Percentiles rank a stretch among this genome's conserved stretches.
Conservation (phyloP, 345 rosid species). For the Citrus mangshanensis region DNA sequence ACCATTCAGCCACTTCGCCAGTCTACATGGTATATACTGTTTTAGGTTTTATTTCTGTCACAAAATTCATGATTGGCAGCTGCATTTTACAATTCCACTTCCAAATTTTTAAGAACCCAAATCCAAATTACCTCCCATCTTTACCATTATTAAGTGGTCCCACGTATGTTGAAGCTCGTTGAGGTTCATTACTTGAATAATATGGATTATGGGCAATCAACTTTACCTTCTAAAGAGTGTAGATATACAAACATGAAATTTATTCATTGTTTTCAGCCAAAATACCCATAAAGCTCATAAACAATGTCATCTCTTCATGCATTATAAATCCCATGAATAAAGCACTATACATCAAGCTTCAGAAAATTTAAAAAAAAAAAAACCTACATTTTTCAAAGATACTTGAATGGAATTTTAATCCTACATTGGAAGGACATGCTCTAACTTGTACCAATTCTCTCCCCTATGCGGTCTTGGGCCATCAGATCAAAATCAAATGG, state of each 20-base stretch:
- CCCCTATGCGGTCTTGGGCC: constrained; percentile 7
- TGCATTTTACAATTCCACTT: not conserved
- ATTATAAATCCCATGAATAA: not conserved
- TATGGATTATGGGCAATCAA: no score
- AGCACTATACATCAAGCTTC: not conserved
- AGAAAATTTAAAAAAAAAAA: not conserved
- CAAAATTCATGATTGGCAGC: not conserved
- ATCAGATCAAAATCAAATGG: constrained; percentile 3
- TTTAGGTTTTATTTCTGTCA: not conserved
- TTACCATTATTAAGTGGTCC: not conserved
- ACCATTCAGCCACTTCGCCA: not conserved
- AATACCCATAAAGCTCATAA: not conserved
- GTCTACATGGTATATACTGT: not conserved
- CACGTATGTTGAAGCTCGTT: no score
- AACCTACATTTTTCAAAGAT: not conserved
- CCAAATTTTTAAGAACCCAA: not conserved
- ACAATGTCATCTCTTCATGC: not conserved
- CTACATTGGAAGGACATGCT: constrained; percentile 12
- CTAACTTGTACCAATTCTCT: constrained; percentile 12
- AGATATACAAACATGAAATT: no score
- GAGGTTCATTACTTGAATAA: no score
- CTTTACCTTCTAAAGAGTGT: no score
- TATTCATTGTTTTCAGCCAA: no score
- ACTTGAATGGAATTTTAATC: not conserved
- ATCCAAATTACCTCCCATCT: not conserved